Evolutionary conservation across 2,329 filamentous ascomycete species (phyloP).

Genomic region (Aurifilum marmelostoma): DNA sequence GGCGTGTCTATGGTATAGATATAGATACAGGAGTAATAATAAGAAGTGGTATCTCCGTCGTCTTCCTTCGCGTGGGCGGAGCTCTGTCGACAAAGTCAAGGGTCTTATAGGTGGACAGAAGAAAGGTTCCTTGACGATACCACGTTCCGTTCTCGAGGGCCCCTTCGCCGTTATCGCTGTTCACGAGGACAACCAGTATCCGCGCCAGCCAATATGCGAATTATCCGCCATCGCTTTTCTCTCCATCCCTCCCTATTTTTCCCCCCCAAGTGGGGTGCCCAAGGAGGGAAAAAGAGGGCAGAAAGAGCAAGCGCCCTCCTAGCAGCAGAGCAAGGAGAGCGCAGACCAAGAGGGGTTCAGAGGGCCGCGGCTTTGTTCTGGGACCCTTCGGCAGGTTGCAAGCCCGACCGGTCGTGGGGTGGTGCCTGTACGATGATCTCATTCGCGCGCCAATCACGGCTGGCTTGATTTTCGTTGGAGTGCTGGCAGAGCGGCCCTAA

Average conservation of each 20-base stretch:
- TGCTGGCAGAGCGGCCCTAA: background rate
- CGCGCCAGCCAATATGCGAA: constrained; percentile 5
- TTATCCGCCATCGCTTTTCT: constrained; percentile 3
- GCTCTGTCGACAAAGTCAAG: background rate
- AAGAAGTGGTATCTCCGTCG: background rate
- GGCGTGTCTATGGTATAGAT: background rate
- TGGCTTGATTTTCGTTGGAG: background rate
- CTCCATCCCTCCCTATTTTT: background rate
- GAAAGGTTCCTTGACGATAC: background rate
- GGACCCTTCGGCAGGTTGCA: constrained; percentile 19
- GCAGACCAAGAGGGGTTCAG: constrained; percentile 6
- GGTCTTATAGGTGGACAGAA: constrained; percentile 9
- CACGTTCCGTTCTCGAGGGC: constrained; percentile 3
- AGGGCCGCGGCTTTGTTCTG: background rate
- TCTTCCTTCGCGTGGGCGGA: background rate
- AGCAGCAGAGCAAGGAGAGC: background rate
- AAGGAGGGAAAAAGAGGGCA: background rate
- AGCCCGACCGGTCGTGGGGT: constrained; percentile 16
- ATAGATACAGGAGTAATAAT: background rate
- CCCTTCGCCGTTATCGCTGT: constrained; percentile 15
- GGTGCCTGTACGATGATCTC: constrained; percentile 20
- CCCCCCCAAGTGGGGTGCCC: background rate
- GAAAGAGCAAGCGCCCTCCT: background rate
- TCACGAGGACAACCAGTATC: background rate
- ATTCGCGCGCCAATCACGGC: constrained; percentile 25